Evolutionary conservation across 805 yeast species (phyloP).

Genomic region (Phaffomyces antillensis): DNA sequence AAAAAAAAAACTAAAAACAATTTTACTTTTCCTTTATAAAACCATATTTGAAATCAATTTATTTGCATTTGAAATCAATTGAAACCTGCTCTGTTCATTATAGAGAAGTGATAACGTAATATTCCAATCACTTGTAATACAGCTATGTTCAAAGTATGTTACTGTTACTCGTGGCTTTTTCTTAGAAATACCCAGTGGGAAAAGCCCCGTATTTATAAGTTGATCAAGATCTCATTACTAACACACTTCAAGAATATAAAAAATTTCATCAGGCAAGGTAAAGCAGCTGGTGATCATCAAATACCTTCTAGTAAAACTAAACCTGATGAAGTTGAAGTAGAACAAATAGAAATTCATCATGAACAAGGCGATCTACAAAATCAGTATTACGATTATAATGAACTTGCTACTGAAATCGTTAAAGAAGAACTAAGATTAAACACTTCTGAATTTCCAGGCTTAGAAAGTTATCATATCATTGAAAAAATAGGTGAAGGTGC

Average conservation of each 20-base stretch:
- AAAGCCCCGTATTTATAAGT: background rate
- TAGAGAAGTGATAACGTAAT: no score
- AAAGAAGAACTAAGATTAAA: conserved; percentile 19
- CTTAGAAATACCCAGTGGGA: conserved; percentile 1
- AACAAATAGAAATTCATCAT: background rate
- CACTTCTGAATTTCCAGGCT: conserved; percentile 19
- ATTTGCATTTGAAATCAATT: no score
- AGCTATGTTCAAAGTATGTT: no score
- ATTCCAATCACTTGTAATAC: no score
- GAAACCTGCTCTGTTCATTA: no score
- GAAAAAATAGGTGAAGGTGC: conserved; percentile 77
- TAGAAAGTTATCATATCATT: conserved; percentile 26
- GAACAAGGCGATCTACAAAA: background rate
- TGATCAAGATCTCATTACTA: background rate
- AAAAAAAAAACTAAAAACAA: no score
- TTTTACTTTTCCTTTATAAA: no score
- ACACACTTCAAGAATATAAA: conserved; percentile 28
- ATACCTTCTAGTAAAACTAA: background rate
- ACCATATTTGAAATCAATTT: no score
- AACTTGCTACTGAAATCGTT: conserved; percentile 21
- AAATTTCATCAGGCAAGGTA: conserved; percentile 38
- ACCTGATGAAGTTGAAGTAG: no score
- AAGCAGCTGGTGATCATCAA: conserved; percentile 24
- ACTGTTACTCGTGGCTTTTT: no score
- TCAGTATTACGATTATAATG: conserved; percentile 19